A percentile compares a stretch with the other conserved stretches of the same genome.
phyloP scores from a whole-genome alignment of 2,329 filamentous ascomycete genomes.

The Nigrospora oryzae region DNA sequence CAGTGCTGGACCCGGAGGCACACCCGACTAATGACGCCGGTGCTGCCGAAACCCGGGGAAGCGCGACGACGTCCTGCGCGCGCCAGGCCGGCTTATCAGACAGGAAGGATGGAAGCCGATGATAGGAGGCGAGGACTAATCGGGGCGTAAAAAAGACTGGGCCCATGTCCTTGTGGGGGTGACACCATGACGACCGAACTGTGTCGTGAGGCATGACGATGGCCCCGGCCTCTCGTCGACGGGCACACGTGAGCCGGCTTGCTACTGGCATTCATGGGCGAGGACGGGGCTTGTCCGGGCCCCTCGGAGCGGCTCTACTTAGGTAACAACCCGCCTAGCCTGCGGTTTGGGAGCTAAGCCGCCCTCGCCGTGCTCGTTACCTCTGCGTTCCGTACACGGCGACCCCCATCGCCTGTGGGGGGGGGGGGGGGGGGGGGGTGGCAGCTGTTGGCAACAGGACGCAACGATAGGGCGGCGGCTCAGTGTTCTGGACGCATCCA shows the following conservation, averaged over 20 bases:
- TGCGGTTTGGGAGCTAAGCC: no score
- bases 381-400: no score
- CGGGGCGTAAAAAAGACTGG: background rate
- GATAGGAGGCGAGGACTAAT: background rate
- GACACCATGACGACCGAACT: background rate
- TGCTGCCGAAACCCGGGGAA: conserved; percentile 2
- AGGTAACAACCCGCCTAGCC: no score
- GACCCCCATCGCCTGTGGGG: no score
- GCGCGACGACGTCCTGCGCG: background rate
- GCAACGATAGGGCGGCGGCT: no score
- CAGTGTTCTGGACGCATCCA: no score
- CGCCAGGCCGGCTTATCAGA: no score
- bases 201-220: background rate
- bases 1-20: background rate
- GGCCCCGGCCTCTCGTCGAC: background rate
- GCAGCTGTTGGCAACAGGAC: no score
- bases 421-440: no score
- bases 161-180: background rate
- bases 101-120: background rate
- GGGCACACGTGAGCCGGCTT: background rate
- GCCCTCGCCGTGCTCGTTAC: no score
- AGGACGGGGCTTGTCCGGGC: background rate
- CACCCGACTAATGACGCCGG: conserved; percentile 1
- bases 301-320: no score
- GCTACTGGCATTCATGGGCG: background rate